A percentile compares a stretch with the other conserved stretches of the same genome.
Evolutionary conservation across 208 protist genomes (phyloP).

Genomic region (Leishmania tropica): DNA sequence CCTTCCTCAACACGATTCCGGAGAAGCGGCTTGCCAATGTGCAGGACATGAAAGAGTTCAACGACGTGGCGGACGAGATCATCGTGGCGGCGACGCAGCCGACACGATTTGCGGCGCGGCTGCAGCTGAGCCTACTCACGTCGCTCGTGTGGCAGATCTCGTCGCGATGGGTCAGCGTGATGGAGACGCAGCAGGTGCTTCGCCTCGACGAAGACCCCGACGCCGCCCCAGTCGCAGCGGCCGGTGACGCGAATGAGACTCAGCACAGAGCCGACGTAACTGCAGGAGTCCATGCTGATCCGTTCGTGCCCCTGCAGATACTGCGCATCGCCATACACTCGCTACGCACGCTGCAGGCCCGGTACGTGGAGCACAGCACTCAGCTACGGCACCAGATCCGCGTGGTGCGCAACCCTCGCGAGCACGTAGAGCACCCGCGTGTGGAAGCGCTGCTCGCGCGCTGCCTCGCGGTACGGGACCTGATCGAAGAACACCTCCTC

Average conservation of each 20-base stretch:
- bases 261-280: not conserved
- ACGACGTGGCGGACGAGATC: conserved; percentile 40
- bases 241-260: not conserved
- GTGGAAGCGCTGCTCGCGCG: conserved; percentile 53
- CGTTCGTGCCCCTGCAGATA: conserved; percentile 28
- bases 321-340: conserved; percentile 38
- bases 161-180: conserved; percentile 50
- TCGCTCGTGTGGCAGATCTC: conserved; percentile 53
- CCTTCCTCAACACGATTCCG: conserved; percentile 62
- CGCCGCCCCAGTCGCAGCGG: conserved; percentile 1
- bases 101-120: conserved; percentile 48
- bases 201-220: conserved; percentile 33
- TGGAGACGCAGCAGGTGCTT: conserved; percentile 42
- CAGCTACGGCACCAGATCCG: conserved; percentile 36
- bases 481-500: conserved; percentile 58
- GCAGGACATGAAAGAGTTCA: conserved; percentile 28
- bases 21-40: conserved; percentile 49
- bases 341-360: conserved; percentile 46
- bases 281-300: not conserved
- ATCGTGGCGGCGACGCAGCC: conserved; percentile 44
- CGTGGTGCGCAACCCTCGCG: conserved; percentile 25
- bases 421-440: conserved; percentile 33
- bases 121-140: conserved; percentile 55
- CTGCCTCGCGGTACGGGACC: conserved; percentile 38
- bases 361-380: conserved; percentile 39